These are phyloP conservation scores for Rhodotorula sp. DNA, from an alignment of 1,284 basidiomycete genomes.

Conservation along the genomic window DNA sequence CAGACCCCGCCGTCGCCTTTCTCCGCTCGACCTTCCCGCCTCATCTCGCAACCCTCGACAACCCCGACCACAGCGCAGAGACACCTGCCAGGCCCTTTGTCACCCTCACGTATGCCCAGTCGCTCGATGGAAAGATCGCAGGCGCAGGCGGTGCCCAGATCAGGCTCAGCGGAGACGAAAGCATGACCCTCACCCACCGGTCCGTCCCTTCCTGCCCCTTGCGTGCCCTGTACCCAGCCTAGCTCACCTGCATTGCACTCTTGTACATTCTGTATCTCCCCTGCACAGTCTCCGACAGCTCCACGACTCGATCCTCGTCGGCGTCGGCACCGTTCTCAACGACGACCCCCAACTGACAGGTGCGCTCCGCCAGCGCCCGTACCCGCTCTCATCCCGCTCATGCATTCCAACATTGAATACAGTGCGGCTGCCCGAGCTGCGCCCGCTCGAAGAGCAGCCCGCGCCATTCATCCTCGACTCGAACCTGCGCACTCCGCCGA, in stretches of 20 bases:
- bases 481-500: slow-evolving; percentile 64
- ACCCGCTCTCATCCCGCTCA: background rate
- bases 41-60: background rate
- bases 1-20: slow-evolving; percentile 1
- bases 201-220: slow-evolving; percentile 49
- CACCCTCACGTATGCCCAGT: slow-evolving; percentile 94
- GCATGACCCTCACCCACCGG: slow-evolving; percentile 94
- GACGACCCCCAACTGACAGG: slow-evolving; percentile 93
- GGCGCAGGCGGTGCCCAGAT: slow-evolving; percentile 73
- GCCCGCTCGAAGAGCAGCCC: slow-evolving; percentile 57
- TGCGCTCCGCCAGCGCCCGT: slow-evolving; percentile 51
- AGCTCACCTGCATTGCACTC: background rate
- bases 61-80: background rate
- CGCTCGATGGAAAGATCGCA: slow-evolving; percentile 89
- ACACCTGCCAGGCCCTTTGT: slow-evolving; percentile 46
- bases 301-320: slow-evolving; percentile 91
- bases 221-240: too few relatives aligned
- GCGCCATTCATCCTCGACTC: slow-evolving; percentile 84
- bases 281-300: slow-evolving; percentile 56
- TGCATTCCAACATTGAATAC: slow-evolving; percentile 46
- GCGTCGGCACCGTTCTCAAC: slow-evolving; percentile 83
- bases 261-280: background rate
- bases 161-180: slow-evolving; percentile 78
- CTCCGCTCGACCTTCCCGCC: slow-evolving; percentile 3
- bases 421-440: slow-evolving; percentile 50